These are phyloP conservation scores for Picochlorum sp. DNA, from an alignment of 139 green algal genomes.

Conservation along the genomic window DNA sequence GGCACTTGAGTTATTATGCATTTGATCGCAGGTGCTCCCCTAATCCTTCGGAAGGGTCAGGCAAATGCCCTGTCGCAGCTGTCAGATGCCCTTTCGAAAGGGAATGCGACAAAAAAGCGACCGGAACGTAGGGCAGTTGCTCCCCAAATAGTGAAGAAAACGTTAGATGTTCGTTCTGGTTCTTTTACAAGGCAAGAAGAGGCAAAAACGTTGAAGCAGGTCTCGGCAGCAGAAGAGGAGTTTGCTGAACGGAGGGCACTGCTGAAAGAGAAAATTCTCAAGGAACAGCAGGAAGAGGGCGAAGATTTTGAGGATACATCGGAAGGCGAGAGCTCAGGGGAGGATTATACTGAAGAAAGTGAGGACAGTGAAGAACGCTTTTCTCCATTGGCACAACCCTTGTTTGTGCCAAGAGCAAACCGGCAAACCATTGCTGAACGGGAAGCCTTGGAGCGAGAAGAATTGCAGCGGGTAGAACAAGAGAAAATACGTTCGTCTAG, in stretches of 20 bases:
- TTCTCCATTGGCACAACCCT: constrained; percentile 62
- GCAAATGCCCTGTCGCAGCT: no score
- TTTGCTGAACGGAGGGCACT: constrained; percentile 32
- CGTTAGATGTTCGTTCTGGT: no score
- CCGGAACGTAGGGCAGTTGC: no score
- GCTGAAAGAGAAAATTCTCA: neutral
- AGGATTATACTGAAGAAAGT: constrained; percentile 70
- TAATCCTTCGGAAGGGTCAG: no score
- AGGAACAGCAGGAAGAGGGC: neutral
- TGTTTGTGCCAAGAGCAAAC: constrained; percentile 69
- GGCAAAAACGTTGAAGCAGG: neutral
- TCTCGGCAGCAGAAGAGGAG: constrained; percentile 20
- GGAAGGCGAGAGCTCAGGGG: constrained; percentile 33
- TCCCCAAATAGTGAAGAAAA: neutral
- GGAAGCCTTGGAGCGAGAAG: constrained; percentile 41
- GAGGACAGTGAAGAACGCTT: constrained; percentile 24
- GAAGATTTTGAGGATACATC: neutral
- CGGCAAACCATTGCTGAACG: constrained; percentile 62
- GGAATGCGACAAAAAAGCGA: no score
- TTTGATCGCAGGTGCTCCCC: no score
- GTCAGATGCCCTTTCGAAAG: no score
- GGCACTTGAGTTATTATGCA: no score
- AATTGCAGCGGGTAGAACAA: constrained; percentile 22
- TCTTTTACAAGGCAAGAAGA: no score
- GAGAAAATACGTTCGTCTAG: constrained; percentile 26